phyloP scores from a whole-genome alignment of 176 grass and related monocot genomes.

The Phoenix roebelenii region DNA sequence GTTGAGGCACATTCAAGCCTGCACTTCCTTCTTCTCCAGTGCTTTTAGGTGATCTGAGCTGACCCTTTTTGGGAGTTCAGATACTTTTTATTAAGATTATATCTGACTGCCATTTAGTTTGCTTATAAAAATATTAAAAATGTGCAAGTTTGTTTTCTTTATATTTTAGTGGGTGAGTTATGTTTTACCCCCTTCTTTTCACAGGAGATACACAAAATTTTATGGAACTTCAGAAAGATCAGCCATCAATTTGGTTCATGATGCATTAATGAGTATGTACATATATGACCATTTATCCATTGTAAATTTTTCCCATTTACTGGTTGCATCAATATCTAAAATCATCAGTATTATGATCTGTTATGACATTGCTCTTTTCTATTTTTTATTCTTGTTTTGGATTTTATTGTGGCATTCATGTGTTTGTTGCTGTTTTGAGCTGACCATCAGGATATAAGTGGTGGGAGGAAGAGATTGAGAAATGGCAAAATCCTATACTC shows the following conservation, averaged over 20 bases:
- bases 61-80: no score
- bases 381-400: no score
- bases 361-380: no score
- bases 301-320: background rate
- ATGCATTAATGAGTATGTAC: slow-evolving; percentile 88
- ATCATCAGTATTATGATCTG: no score
- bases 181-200: slow-evolving; percentile 22
- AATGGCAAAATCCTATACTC: slow-evolving; percentile 80
- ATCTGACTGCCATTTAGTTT: background rate
- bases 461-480: slow-evolving; percentile 92
- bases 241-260: slow-evolving; percentile 76
- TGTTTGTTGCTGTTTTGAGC: slow-evolving; percentile 10
- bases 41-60: no score
- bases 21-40: no score
- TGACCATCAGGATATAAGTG: slow-evolving; percentile 62
- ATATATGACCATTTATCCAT: background rate
- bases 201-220: slow-evolving; percentile 97
- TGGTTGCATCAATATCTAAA: no score
- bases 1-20: no score
- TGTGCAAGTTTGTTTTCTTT: slow-evolving; percentile 1
- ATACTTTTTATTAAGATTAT: no score
- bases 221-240: slow-evolving; percentile 91
- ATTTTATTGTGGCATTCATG: background rate
- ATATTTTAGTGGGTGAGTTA: slow-evolving; percentile 6
- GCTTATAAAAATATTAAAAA: slow-evolving; percentile 1